Conservation (phyloP, 2,329 filamentous ascomycete genomes). For the Biscogniauxia marginata region DNA sequence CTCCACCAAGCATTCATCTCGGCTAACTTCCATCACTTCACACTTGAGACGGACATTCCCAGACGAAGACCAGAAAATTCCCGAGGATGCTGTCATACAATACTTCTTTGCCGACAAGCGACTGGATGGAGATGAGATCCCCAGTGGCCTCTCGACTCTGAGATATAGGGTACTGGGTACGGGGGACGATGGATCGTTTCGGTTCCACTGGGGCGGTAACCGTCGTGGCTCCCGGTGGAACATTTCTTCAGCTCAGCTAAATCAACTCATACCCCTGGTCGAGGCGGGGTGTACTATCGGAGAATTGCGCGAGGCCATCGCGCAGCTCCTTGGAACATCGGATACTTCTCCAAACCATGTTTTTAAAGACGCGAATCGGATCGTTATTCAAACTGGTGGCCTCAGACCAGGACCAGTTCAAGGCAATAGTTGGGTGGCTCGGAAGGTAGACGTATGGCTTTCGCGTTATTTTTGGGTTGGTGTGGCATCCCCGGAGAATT, state of each 20-base stretch:
- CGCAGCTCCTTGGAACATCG: slow-evolving; percentile 16
- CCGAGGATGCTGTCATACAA: slow-evolving; percentile 14
- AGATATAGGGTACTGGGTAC: slow-evolving; percentile 19
- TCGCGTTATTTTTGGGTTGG: slow-evolving; percentile 32
- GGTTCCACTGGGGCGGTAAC: slow-evolving; percentile 15
- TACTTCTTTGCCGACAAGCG: slow-evolving; percentile 16
- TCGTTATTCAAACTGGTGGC: slow-evolving; percentile 33
- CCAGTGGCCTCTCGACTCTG: slow-evolving; percentile 9
- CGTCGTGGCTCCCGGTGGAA: slow-evolving; percentile 2
- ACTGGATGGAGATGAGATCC: slow-evolving; percentile 15
- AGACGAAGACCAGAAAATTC: slow-evolving; percentile 1
- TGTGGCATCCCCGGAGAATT: slow-evolving; percentile 19
- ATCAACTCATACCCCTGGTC: slow-evolving; percentile 18
- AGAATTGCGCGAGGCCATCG: slow-evolving; percentile 25
- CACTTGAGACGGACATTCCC: slow-evolving; percentile 6
- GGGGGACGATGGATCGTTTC: slow-evolving; percentile 17
- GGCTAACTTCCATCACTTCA: slow-evolving; percentile 1
- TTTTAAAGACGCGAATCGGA: slow-evolving; percentile 27
- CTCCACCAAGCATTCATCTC: not conserved
- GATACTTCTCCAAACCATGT: not conserved
- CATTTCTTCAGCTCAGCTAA: slow-evolving; percentile 10
- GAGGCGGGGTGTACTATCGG: slow-evolving; percentile 28
- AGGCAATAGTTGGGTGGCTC: slow-evolving; percentile 34
- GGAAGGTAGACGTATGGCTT: slow-evolving; percentile 30
- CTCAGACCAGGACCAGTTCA: slow-evolving; percentile 29